Conservation (phyloP, 345 rosid species). For the Microcos paniculata region DNA sequence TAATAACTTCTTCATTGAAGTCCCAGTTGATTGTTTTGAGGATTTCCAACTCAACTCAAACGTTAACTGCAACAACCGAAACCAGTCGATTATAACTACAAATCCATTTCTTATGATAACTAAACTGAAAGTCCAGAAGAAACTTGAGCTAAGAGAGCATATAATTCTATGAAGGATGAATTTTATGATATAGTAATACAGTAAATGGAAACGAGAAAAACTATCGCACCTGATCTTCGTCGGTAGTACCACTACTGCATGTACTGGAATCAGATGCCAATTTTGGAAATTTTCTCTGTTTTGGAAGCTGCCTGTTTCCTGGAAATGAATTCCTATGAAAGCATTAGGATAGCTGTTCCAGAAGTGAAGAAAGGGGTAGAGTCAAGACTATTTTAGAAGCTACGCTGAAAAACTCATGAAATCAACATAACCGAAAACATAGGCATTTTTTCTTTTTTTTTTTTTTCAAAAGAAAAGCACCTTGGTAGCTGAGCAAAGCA, state of each 20-base stretch:
- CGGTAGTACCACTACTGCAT: conserved; percentile 37
- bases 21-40: conserved; percentile 38
- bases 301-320: conserved; percentile 57
- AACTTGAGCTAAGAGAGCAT: not conserved
- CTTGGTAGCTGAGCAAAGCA: conserved; percentile 30
- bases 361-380: conserved; percentile 1
- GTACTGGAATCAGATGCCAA: conserved; percentile 54
- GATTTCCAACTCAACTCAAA: conserved; percentile 43
- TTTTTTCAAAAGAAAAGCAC: conserved; percentile 27
- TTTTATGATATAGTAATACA: conserved; percentile 3
- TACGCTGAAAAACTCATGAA: not conserved
- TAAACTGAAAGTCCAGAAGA: conserved; percentile 12
- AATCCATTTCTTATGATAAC: not conserved
- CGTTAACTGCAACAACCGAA: conserved; percentile 42
- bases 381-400: conserved; percentile 14
- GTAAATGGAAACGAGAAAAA: conserved; percentile 23
- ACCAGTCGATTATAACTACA: conserved; percentile 13
- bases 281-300: conserved; percentile 37
- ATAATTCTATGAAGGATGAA: not conserved
- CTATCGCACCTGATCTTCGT: conserved; percentile 56
- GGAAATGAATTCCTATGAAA: conserved; percentile 38
- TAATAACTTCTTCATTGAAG: conserved; percentile 68
- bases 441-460: too few relatives aligned
- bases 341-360: conserved; percentile 20
- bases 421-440: not conserved